Evolutionary conservation across 352 stramenopile genomes (phyloP).

Genomic region (Phytopythium helicoides): DNA sequence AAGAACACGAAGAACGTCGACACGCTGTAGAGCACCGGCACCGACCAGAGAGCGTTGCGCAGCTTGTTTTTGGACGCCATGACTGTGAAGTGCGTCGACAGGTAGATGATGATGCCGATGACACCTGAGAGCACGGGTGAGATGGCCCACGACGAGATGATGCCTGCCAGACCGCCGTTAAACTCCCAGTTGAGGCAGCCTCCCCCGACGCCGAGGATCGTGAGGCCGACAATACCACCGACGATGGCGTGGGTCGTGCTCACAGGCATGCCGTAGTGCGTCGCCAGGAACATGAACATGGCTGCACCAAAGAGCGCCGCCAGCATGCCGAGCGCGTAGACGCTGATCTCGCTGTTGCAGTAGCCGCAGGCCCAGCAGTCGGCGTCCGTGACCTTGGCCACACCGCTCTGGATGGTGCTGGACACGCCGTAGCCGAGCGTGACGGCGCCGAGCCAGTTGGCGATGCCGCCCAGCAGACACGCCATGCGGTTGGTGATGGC

Average conservation of each 20-base stretch:
- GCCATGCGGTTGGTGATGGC: constrained; percentile 68
- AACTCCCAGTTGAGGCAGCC: constrained; percentile 39
- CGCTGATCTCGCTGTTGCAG: constrained; percentile 44
- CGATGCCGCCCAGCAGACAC: constrained; percentile 66
- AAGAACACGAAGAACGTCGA: constrained; percentile 47
- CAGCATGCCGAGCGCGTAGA: constrained; percentile 73
- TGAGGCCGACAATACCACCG: constrained; percentile 64
- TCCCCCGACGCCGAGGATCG: constrained; percentile 36
- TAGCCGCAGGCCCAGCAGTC: constrained; percentile 33
- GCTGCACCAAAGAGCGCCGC: constrained; percentile 41
- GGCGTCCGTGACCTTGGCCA: constrained; percentile 17
- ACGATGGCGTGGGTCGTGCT: constrained; percentile 79
- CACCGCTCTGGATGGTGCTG: constrained; percentile 61
- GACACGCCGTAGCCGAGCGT: constrained; percentile 78
- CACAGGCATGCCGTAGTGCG: constrained; percentile 55
- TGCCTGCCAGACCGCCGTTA: constrained; percentile 24
- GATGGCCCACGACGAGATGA: constrained; percentile 70
- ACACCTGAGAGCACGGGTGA: constrained; percentile 56
- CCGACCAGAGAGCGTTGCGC: constrained; percentile 26
- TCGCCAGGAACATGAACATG: constrained; percentile 55
- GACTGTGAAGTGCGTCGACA: constrained; percentile 36
- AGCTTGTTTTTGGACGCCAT: constrained; percentile 31
- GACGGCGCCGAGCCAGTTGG: constrained; percentile 80
- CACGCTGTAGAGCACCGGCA: constrained; percentile 50
- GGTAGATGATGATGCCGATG: constrained; percentile 55